Base-by-base conservation (phyloP, 2,329 filamentous ascomycete genomes). In the Trichoderma lentiforme region DNA sequence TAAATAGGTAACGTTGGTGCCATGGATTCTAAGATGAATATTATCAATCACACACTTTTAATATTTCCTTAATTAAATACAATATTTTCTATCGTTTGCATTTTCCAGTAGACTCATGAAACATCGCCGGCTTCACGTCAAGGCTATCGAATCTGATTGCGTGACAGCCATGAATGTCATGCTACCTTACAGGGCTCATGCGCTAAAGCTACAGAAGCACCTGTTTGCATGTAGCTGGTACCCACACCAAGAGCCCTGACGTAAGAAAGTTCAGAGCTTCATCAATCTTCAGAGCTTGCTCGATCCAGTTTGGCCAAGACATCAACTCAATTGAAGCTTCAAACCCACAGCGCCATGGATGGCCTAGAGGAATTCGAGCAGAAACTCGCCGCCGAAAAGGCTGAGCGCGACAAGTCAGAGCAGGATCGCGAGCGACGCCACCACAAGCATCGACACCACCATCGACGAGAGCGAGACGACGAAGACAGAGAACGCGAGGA, bases 301-400 rank as follows among this genome's bases (percentile, higher is more conserved):
- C 12, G 18, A n/a, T 30, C 12, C 18, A 58, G 32, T 34, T 51
- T 26, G 18, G n/a, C 6, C n/a, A 60, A 34, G 14, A 21, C 57
- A 36, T 60, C 57, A 34, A 15, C 5, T 60, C 57, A 58, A 60
- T 34, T 34, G 57, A 60, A 34, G 43, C 57, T 70, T 21, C 39
- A 14, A 9, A 1, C 9, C 3, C 36, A 8, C 69, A 18, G 28
- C 60, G 36, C 21, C 28, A 88, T 87, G 86, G 85, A 87, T 74
- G 83, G 86, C n/a, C 82, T 89, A 11, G 87, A 87, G 63, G 93
- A 95, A 72, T 97, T 97, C 73, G 94, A 97, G 80, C 93, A 91
- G 79, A 85, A 90, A 30, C 85, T 97, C 14, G 92, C 91, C 1
- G 87, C 90, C 58, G 90, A 89, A 74, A 91, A 90, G 78, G 83